Evolutionary conservation across 306 rosid genomes (phyloP).

Genomic region (Quercus alba): DNA sequence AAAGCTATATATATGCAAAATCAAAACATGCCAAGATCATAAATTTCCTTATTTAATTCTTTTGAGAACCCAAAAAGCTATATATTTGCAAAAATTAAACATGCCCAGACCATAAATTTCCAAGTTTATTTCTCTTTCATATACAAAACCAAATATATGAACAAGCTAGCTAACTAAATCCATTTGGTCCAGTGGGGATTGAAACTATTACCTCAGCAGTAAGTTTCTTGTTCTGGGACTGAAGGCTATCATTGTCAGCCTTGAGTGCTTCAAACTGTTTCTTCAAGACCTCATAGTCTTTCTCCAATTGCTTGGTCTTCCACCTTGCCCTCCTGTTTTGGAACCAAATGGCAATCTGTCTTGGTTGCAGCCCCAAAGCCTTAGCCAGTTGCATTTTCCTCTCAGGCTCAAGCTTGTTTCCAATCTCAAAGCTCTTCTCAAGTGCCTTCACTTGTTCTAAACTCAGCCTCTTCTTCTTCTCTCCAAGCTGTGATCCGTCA

Average conservation of each 20-base stretch:
- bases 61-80: background rate
- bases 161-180: background rate
- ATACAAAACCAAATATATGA: background rate
- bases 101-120: background rate
- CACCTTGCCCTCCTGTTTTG: slow-evolving; percentile 95
- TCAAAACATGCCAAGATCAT: background rate
- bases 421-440: slow-evolving; percentile 89
- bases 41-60: background rate
- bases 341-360: slow-evolving; percentile 94
- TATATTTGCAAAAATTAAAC: background rate
- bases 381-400: slow-evolving; percentile 83
- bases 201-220: slow-evolving; percentile 55
- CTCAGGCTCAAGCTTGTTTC: slow-evolving; percentile 94
- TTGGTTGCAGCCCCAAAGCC: slow-evolving; percentile 77
- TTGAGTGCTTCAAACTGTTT: slow-evolving; percentile 77
- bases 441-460: slow-evolving; percentile 85
- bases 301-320: slow-evolving; percentile 92
- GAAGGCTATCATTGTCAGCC: slow-evolving; percentile 73
- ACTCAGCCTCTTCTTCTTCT: slow-evolving; percentile 86
- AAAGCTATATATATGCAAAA: background rate
- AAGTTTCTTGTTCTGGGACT: slow-evolving; percentile 71
- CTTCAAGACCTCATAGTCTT: slow-evolving; percentile 73
- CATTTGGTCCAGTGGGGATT: background rate
- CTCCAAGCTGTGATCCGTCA: slow-evolving; percentile 80
- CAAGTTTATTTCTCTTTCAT: background rate